phyloP scores from a whole-genome alignment of 176 grass and related monocot genomes.

The Paspalum vaginatum region DNA sequence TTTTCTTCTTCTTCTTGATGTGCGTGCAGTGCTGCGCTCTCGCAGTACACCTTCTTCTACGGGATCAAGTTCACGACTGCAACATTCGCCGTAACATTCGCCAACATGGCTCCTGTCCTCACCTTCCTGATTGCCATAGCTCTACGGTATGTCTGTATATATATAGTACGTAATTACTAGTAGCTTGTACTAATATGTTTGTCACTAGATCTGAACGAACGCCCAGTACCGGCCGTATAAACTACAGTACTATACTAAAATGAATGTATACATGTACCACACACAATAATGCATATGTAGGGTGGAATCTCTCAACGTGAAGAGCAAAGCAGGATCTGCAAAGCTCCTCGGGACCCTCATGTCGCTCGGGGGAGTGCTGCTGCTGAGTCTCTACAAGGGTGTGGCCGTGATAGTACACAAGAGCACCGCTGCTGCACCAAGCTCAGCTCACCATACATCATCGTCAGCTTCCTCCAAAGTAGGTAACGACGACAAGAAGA shows the following conservation, averaged over 20 bases:
- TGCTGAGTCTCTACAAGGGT: constrained; percentile 79
- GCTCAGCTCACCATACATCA: constrained; percentile 4
- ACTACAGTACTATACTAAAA: too few species aligned
- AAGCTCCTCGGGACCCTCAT: constrained; percentile 65
- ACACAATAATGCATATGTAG: background rate
- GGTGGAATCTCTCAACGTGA: constrained; percentile 65
- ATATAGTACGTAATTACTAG: too few species aligned
- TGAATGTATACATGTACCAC: background rate
- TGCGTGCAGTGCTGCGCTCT: constrained; percentile 58
- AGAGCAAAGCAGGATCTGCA: constrained; percentile 53
- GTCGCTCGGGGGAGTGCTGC: constrained; percentile 55
- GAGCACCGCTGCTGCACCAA: background rate
- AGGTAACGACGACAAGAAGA: constrained; percentile 27
- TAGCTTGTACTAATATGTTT: background rate
- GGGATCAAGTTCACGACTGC: constrained; percentile 74
- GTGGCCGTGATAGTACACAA: constrained; percentile 42
- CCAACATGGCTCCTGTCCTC: constrained; percentile 73
- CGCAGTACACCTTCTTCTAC: constrained; percentile 74
- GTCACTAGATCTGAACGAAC: background rate
- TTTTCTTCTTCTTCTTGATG: background rate
- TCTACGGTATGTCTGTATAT: constrained; percentile 39
- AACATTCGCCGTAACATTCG: constrained; percentile 80
- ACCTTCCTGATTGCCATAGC: constrained; percentile 75
- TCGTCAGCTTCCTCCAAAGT: too few species aligned
- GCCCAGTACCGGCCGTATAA: too few species aligned